Base-by-base conservation (phyloP, 2,329 filamentous ascomycete genomes). In the Microdochium nivale region DNA sequence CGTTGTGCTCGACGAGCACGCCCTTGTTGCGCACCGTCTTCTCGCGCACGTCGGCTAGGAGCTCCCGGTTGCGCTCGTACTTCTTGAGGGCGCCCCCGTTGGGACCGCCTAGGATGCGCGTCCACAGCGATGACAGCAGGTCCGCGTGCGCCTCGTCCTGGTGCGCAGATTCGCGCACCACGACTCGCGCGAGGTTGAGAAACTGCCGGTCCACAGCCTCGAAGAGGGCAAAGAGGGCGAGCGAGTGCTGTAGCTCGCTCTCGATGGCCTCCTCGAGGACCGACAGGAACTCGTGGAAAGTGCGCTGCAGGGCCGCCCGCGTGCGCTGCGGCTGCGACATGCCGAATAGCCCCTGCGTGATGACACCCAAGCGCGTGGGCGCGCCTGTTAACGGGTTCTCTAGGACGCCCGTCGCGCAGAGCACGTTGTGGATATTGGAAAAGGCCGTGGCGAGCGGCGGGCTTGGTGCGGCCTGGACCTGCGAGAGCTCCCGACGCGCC, bases 131-230 rank as follows among this genome's bases (percentile, higher is more conserved):
- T 2, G 86, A 85, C 44, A 96, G 83, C 61, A 94, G 79, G 62
- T 96, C 90, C 55, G 83, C 84, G 65, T 95, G 88, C 27, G 84
- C 76, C 43, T 86, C 84, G 56, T 96, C 89, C 64, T 96, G 90
- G 5, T 81, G 80, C 56, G 87, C 85, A 21, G 86, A 83, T 70
- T 96, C 91, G 60, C 90, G 88, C 51, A 88, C 86, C 10, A 95
- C 90, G 4, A 84, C 87, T 54, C 90, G 86, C 56, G 89, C 89
- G 1, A 96, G 78, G 65, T 94, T 95, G 55, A 90, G 79, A 69
- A 96, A 96, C 66, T 95, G 90, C 50, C 84, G 81, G 70, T 97
- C 92, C 59, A 96, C 90, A 53, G 84, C 81, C 66, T 96, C 90
- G 67, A 96, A 96, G n/a, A 96, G 83, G 3, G 81, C 81, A 67